These are phyloP conservation scores for Torulaspora pretoriensis DNA, from an alignment of 1,139 yeast genomes.

Conservation along the genomic window DNA sequence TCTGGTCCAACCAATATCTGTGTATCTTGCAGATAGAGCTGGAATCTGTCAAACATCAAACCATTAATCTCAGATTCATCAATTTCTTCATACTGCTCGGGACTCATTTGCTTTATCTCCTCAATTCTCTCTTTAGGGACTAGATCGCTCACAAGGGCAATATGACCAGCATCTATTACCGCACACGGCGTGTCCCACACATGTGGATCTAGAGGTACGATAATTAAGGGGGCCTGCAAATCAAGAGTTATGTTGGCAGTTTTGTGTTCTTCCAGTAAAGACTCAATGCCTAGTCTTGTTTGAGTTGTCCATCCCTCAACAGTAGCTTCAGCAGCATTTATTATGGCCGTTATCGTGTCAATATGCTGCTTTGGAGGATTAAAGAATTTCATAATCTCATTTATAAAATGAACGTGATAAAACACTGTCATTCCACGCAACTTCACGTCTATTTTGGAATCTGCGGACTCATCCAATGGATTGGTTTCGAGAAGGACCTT, in stretches of 20 bases:
- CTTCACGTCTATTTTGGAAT: slow-evolving; percentile 67
- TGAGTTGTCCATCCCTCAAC: slow-evolving; percentile 87
- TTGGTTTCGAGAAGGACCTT: slow-evolving; percentile 77
- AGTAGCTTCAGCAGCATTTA: slow-evolving; percentile 94
- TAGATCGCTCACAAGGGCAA: slow-evolving; percentile 74
- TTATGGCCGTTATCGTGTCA: slow-evolving; percentile 85
- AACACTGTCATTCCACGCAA: slow-evolving; percentile 85
- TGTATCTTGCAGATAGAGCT: slow-evolving; percentile 73
- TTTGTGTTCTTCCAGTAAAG: slow-evolving; percentile 90
- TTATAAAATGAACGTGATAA: slow-evolving; percentile 77
- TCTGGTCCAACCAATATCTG: slow-evolving; percentile 84
- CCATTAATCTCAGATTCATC: slow-evolving; percentile 72
- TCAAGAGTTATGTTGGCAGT: slow-evolving; percentile 82
- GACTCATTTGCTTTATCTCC: slow-evolving; percentile 62
- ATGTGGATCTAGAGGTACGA: slow-evolving; percentile 79
- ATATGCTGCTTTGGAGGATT: slow-evolving; percentile 81
- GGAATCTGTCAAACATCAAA: slow-evolving; percentile 86
- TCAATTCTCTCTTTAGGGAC: slow-evolving; percentile 69
- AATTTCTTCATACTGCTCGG: slow-evolving; percentile 59
- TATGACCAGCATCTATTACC: slow-evolving; percentile 93
- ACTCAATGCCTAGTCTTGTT: slow-evolving; percentile 88
- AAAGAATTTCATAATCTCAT: slow-evolving; percentile 70
- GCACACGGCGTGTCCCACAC: slow-evolving; percentile 85
- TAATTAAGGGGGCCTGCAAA: slow-evolving; percentile 87
- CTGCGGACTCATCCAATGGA: slow-evolving; percentile 81